Base-by-base conservation (phyloP, 75 land plant genomes). In the Picea glauca region DNA sequence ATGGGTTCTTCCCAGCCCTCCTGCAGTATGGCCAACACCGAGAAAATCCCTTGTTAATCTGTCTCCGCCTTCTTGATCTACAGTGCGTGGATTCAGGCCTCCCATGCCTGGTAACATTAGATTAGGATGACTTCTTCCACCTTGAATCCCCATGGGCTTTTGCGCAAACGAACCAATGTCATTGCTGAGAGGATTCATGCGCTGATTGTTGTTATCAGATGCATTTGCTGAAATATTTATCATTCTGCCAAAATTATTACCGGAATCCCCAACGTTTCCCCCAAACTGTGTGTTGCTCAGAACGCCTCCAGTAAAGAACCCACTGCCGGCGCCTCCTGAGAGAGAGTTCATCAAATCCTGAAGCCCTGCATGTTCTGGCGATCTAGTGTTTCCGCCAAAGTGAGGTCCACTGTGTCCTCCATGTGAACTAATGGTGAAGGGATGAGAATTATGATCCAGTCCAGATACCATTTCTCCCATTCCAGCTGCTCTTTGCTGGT, bases 31-130 rank as follows among this genome's bases (percentile, higher is more conserved):
- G 11, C 74, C 74, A n/a, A 70, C 74, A 7, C 74, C 74, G 9
- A 70, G 50, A 70, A 70, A 70, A 70, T 70, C 74, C 21, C 74
- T 70, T 43, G 74, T 70, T 70, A 70, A 70, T 43, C 74, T 56
- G 4, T 70, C 74, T 43, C 74, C 74, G 14, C 54, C 26, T 43
- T 38, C 50, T 40, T 70, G 56, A 9, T 50, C 56, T 9, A 9
- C 56, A 50, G 12, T 50, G 9, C 56, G 12, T 9, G 56, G 56
- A 11, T 50, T 70, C 20, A 70, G 74, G 0, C 43, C 43, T 9
- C 74, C 74, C 13, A 43, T 17, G 26, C 56, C 74, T 35, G 43
- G 43, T 1, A 70, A 20, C 20, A 20, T 6, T 35, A 7, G 50
- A 38, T 46, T 40, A 1, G 23, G 5, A 40, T 21, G 20, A 12